phyloP scores from a whole-genome alignment of 2,329 filamentous ascomycete genomes.

The Trichophyton simii region DNA sequence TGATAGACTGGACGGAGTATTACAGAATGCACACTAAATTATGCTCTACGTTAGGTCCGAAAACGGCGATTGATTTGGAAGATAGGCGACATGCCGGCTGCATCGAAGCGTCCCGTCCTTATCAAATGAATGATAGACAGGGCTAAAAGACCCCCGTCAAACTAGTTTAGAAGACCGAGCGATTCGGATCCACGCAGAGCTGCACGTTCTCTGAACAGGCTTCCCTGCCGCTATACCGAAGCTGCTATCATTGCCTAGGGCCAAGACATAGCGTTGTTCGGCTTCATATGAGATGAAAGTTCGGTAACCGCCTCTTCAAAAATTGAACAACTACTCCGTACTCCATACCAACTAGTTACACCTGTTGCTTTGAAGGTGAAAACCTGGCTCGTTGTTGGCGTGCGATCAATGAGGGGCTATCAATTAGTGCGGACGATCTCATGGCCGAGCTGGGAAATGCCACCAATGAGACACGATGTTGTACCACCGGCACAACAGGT shows the following conservation, averaged over 20 bases:
- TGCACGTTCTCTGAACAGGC: neutral
- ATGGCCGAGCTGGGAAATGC: neutral
- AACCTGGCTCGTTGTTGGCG: neutral
- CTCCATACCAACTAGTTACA: too few species aligned
- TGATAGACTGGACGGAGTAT: too few species aligned
- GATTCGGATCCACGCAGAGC: neutral
- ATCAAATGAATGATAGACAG: neutral
- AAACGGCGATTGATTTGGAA: too few species aligned
- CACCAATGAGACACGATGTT: neutral
- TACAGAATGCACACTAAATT: too few species aligned
- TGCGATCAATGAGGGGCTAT: neutral
- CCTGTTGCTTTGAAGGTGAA: neutral
- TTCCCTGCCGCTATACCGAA: neutral
- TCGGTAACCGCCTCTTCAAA: too few species aligned
- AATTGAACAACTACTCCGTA: too few species aligned
- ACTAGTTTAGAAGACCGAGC: neutral
- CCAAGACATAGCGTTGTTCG: neutral
- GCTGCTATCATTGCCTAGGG: neutral
- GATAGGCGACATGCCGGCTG: too few species aligned
- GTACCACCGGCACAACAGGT: neutral
- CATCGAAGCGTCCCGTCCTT: too few species aligned
- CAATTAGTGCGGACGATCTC: neutral
- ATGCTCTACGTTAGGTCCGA: too few species aligned
- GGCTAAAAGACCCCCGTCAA: neutral
- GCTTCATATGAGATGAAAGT: neutral